A percentile compares a stretch with the other conserved stretches of the same genome.
Conservation (phyloP, 768 basidiomycete species). For the Lentinula raphanica region DNA sequence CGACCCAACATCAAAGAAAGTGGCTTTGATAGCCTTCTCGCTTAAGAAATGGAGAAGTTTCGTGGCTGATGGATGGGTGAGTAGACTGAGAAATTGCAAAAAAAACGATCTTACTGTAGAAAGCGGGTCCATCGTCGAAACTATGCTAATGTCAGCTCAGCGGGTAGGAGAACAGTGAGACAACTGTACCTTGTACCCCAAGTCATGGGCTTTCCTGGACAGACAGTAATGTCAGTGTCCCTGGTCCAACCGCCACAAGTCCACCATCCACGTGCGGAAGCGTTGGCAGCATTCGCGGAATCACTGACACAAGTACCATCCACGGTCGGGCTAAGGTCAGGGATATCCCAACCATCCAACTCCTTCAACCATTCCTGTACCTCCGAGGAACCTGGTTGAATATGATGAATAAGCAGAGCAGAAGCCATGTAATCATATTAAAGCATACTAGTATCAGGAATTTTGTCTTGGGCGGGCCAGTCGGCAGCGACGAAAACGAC, state of each 20-base stretch:
- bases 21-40: constrained; percentile 60
- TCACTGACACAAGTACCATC: constrained; percentile 69
- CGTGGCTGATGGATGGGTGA: constrained; percentile 28
- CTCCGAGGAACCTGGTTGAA: constrained; percentile 42
- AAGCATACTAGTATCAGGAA: constrained; percentile 54
- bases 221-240: constrained; percentile 55
- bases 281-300: constrained; percentile 48
- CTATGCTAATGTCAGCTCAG: constrained; percentile 23
- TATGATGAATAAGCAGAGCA: not conserved
- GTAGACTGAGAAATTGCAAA: constrained; percentile 34
- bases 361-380: constrained; percentile 76
- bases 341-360: constrained; percentile 66
- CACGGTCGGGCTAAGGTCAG: constrained; percentile 52
- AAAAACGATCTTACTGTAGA: constrained; percentile 54
- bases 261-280: constrained; percentile 81
- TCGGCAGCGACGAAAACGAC: constrained; percentile 33
- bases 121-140: constrained; percentile 85
- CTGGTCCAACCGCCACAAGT: constrained; percentile 76
- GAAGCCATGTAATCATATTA: not conserved
- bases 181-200: constrained; percentile 64
- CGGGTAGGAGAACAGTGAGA: not conserved
- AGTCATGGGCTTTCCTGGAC: constrained; percentile 53
- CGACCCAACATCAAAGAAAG: constrained; percentile 90
- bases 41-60: constrained; percentile 68
- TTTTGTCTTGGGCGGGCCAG: constrained; percentile 62